A percentile compares a stretch with the other conserved stretches of the same genome.
phyloP scores from a whole-genome alignment of 495 filamentous ascomycete species.

The Aspergillus sclerotioniger region DNA sequence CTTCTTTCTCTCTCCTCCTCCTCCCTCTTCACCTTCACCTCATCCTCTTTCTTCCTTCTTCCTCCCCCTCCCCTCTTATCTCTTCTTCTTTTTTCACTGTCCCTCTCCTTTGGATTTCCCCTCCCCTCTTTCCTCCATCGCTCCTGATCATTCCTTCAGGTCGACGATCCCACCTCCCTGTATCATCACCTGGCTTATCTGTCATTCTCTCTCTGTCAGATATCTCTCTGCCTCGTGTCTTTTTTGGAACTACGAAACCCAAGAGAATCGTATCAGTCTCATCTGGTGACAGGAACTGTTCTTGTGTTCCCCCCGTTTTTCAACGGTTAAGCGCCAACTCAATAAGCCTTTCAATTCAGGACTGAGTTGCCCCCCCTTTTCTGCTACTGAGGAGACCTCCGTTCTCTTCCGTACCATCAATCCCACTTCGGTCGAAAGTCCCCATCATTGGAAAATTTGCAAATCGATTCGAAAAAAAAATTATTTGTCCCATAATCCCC shows the following conservation, averaged over 20 bases:
- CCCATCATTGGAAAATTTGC: neutral
- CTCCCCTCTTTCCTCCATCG: constrained; percentile 35
- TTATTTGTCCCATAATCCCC: neutral
- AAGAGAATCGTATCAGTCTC: neutral
- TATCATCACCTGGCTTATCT: constrained; percentile 25
- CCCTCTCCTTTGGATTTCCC: constrained; percentile 21
- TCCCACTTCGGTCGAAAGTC: neutral
- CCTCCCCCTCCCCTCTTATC: constrained; percentile 30
- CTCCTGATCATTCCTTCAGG: constrained; percentile 43
- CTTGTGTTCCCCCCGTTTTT: neutral
- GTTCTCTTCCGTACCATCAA: constrained; percentile 8
- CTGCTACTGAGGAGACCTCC: constrained; percentile 5
- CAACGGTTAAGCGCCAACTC: neutral
- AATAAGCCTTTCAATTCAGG: neutral
- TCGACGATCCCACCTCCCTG: constrained; percentile 30
- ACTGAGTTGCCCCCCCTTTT: constrained; percentile 4
- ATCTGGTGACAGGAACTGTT: neutral
- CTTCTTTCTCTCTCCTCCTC: constrained; percentile 33
- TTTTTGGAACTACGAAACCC: constrained; percentile 13
- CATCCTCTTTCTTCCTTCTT: constrained; percentile 23
- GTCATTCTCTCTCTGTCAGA: constrained; percentile 45
- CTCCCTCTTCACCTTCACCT: constrained; percentile 14
- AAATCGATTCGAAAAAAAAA: constrained; percentile 1
- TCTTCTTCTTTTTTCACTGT: constrained; percentile 19
- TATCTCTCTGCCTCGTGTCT: constrained; percentile 17